phyloP scores from a whole-genome alignment of 345 rosid genomes.

The Pistacia vera region DNA sequence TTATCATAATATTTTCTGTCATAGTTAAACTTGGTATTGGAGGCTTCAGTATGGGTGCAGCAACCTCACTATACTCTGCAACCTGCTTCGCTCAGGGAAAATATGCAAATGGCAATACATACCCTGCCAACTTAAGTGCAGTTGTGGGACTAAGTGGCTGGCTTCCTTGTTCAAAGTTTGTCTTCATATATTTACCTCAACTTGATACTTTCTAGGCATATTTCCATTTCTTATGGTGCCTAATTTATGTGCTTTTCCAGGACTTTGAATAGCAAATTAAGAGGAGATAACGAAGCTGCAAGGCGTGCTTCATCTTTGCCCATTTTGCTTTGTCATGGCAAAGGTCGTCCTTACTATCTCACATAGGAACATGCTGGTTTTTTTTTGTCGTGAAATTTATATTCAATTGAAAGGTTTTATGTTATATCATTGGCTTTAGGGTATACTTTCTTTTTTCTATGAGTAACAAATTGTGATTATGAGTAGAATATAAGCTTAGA shows the following conservation, averaged over 20 bases:
- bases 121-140: conserved; percentile 74
- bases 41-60: conserved; percentile 99
- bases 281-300: conserved; percentile 51
- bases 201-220: conserved; percentile 1
- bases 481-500: not conserved
- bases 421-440: not conserved
- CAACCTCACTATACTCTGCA: conserved; percentile 82
- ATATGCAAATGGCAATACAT: conserved; percentile 71
- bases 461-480: not conserved
- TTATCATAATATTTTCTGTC: conserved; percentile 26
- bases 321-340: conserved; percentile 82
- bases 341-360: conserved; percentile 46
- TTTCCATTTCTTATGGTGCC: not conserved
- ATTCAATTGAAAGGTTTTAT: not conserved
- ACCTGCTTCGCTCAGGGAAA: conserved; percentile 70
- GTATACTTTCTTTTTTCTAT: not conserved
- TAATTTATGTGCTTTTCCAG: conserved; percentile 36
- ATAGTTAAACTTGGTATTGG: conserved; percentile 95
- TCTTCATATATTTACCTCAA: conserved; percentile 25
- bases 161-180: conserved; percentile 95
- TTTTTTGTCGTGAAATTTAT: not conserved
- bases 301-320: conserved; percentile 81
- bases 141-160: conserved; percentile 95
- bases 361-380: conserved; percentile 6
- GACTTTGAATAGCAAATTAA: conserved; percentile 59